Base-by-base conservation (phyloP, 2,329 filamentous ascomycete species). In the Blastomyces parvus region DNA sequence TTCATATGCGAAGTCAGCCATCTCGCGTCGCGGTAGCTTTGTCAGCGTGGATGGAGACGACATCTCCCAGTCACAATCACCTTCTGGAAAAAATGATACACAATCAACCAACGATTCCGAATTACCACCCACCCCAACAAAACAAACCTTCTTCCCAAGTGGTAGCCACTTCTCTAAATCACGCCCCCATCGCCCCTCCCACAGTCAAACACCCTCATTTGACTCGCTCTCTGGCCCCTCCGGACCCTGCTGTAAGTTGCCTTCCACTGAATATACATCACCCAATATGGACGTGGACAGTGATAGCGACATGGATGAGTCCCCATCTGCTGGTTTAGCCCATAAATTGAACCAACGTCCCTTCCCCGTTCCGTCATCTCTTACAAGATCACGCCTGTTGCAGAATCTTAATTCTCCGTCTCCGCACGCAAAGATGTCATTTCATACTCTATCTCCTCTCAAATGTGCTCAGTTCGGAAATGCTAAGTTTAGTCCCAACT, bases 51-150 rank as follows among this genome's bases (percentile, higher is more conserved):
- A 96, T 70, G 88, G 86, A 27, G 90, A 92, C 50, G 90, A 96
- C 59, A 78, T 83, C 63, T 82, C 84, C 66, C 78, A 81, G 64
- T 81, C 83, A 67, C 79, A 82, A 67, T 84, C 84, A 59, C 79
- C 88, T 69, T 81, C 80, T 17, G 80, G 77, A 52, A 76, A 79
- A 63, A 73, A 78, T 40, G 84, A 86, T 63, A 82, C 80, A 67
- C 84, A 87, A 68, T 75, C 78, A 5, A 81, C 82, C 61, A 80
- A 77, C 22, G 90, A 92, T 64, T 81, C 78, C 48, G 91, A 96
- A 59, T 80, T 93, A 63, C 92, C 93, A n/a, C 92, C 93, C 0
- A 99, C 94, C 1, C 94, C 94, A 0, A 97, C 94, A 0, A 97
- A 96, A 75, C 74, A 76, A 65, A 67, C 71, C 1, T 75, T 75